Evolutionary conservation across 148 eudicot species (phyloP), one percentile per base, ranked within the genome.

Genomic region (Heliosperma pusillum): DNA sequence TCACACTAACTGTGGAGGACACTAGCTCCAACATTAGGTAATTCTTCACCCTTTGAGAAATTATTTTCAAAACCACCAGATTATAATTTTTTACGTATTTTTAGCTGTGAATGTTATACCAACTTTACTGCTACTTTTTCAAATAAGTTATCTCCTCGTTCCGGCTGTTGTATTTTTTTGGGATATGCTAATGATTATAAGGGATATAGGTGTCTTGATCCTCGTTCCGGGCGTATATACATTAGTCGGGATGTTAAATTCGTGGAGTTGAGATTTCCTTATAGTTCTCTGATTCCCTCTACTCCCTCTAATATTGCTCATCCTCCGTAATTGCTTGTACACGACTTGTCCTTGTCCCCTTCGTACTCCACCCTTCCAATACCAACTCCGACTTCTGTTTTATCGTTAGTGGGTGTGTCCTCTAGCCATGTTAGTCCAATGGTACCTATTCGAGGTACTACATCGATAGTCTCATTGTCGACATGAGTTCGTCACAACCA

Each of bases 91-190:
- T 21, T 53, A 2, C 73, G 60, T 53, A 6, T 50, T 50, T 70
- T 70, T 70, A 36, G 73, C 20, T 17, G 60, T 57, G 20, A 26
- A 19, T 66, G 69, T 4, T 33, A 15, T 66, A 47, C 69, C 4
- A 66, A 67, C 9, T 67, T 67, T 67, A 26, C 71, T 4, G 53
- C 71, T 5, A 67, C 15, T 11, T 22, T 26, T 0, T 20, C 25
- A 1, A 67, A 67, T 10, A 67, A 67, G 12, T 42, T 40, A n/a
- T 67, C 71, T 67, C 71, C 71, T 19, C 22, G 71, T 2, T 67
- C 71, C 2, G 53, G 7, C n/a, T 9, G 52, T 1, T 67, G 71
- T 42, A 13, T 67, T 7, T 67, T 67, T 42, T 7, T 40, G 26
- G 53, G 71, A 0, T 67, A 67, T 20, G 71, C 71, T 19, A 45